Percentiles rank a stretch among this genome's conserved stretches.
Conservation (phyloP, 768 basidiomycete genomes). For the Russula olivacea region DNA sequence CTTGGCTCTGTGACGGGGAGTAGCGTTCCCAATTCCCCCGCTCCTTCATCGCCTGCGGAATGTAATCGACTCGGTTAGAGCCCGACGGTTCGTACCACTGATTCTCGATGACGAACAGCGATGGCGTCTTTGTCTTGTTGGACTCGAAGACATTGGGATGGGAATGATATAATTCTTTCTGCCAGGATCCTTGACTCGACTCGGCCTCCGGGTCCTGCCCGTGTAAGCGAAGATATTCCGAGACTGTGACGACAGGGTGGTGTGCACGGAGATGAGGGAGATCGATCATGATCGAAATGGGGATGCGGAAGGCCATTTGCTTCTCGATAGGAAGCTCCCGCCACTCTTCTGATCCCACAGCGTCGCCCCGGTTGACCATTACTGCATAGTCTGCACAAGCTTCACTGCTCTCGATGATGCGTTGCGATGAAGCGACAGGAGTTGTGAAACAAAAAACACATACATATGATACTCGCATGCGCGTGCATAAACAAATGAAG, state of each 20-base stretch:
- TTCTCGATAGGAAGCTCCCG: conserved; percentile 33
- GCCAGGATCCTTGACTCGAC: conserved; percentile 37
- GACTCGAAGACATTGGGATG: conserved; percentile 29
- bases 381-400: conserved; percentile 37
- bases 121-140: conserved; percentile 25
- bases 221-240: conserved; percentile 42
- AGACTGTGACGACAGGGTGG: conserved; percentile 38
- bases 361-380: conserved; percentile 43
- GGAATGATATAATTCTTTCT: conserved; percentile 32
- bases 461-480: conserved; percentile 40
- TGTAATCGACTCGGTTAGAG: conserved; percentile 37
- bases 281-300: conserved; percentile 39
- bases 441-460: conserved; percentile 16
- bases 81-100: conserved; percentile 36
- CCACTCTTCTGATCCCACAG: conserved; percentile 38
- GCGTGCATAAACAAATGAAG: conserved; percentile 43
- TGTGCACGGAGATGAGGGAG: conserved; percentile 36
- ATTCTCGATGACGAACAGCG: conserved; percentile 36
- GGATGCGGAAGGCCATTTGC: conserved; percentile 35
- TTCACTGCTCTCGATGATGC: conserved; percentile 22
- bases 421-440: not conserved
- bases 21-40: conserved; percentile 31
- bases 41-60: conserved; percentile 31
- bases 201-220: conserved; percentile 33
- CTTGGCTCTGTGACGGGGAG: conserved; percentile 20